A percentile compares a stretch with the other conserved stretches of the same genome.
phyloP scores from a whole-genome alignment of 2,329 filamentous ascomycete species.

The Geosmithia putterillii region DNA sequence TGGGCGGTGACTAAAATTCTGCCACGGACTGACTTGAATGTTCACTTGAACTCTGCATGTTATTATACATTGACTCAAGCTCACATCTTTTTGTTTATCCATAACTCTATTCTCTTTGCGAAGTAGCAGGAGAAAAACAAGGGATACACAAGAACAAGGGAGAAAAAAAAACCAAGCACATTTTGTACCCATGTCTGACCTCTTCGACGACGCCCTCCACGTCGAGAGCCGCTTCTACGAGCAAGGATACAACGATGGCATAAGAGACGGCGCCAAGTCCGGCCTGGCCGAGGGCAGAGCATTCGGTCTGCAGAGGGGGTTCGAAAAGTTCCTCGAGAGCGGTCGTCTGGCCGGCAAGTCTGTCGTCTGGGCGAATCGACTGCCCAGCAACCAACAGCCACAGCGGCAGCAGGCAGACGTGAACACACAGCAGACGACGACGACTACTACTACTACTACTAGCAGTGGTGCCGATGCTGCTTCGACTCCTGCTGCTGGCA shows the following conservation, averaged over 20 bases:
- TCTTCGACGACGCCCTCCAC: conserved; percentile 44
- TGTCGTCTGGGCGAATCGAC: conserved; percentile 70
- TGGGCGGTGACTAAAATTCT: conserved; percentile 5
- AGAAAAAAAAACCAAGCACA: conserved; percentile 12
- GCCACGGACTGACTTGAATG: too few relatives aligned
- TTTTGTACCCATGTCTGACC: too few relatives aligned
- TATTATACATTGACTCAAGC: too few relatives aligned
- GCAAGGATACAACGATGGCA: conserved; percentile 67
- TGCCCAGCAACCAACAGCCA: conserved; percentile 21
- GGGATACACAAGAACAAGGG: too few relatives aligned
- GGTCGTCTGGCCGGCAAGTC: conserved; percentile 69
- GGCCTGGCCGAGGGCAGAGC: conserved; percentile 81
- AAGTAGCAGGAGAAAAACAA: too few relatives aligned
- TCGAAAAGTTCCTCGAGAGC: conserved; percentile 78
- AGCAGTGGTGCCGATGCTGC: background rate
- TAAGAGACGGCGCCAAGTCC: conserved; percentile 60
- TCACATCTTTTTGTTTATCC: too few relatives aligned
- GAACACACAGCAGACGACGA: background rate
- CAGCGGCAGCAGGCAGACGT: background rate
- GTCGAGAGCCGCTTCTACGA: conserved; percentile 63
- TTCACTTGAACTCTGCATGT: too few relatives aligned
- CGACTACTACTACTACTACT: background rate
- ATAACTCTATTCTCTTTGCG: too few relatives aligned
- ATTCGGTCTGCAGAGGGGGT: conserved; percentile 85
- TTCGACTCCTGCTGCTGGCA: background rate